phyloP scores from a whole-genome alignment of 495 filamentous ascomycete genomes.

The Hypoxylon lienhwacheense region DNA sequence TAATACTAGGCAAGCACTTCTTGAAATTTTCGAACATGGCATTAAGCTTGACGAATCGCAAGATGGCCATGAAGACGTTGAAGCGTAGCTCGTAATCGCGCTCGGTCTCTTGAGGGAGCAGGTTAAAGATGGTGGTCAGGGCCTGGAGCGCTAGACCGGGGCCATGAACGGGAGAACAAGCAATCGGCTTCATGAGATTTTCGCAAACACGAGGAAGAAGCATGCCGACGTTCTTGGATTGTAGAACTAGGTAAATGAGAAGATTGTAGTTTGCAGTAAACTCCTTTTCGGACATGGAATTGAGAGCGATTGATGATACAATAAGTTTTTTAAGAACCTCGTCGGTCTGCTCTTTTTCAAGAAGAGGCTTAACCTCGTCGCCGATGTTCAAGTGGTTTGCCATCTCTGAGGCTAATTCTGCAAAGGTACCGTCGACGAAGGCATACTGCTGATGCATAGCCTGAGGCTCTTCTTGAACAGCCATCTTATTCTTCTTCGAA shows the following conservation, averaged over 20 bases:
- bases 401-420: conserved; percentile 86
- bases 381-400: conserved; percentile 75
- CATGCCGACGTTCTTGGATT: conserved; percentile 76
- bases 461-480: conserved; percentile 11
- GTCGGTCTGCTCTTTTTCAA: conserved; percentile 73
- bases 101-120: conserved; percentile 71
- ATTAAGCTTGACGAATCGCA: conserved; percentile 73
- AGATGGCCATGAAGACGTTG: conserved; percentile 82
- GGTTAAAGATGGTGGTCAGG: conserved; percentile 96
- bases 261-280: conserved; percentile 95
- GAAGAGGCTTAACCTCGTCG: conserved; percentile 70
- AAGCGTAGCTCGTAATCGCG: conserved; percentile 76
- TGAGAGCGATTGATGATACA: conserved; percentile 68
- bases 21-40: conserved; percentile 78
- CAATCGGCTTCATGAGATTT: conserved; percentile 82
- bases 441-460: conserved; percentile 42
- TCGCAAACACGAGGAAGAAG: conserved; percentile 85
- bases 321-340: conserved; percentile 88
- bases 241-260: conserved; percentile 85
- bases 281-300: conserved; percentile 88
- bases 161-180: conserved; percentile 81
- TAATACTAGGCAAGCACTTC: conserved; percentile 74
- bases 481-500: conserved; percentile 9
- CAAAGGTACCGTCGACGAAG: conserved; percentile 89
- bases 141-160: conserved; percentile 80